These are phyloP conservation scores for Linum lewisii DNA, from an alignment of 345 rosid genomes.

Conservation along the genomic window DNA sequence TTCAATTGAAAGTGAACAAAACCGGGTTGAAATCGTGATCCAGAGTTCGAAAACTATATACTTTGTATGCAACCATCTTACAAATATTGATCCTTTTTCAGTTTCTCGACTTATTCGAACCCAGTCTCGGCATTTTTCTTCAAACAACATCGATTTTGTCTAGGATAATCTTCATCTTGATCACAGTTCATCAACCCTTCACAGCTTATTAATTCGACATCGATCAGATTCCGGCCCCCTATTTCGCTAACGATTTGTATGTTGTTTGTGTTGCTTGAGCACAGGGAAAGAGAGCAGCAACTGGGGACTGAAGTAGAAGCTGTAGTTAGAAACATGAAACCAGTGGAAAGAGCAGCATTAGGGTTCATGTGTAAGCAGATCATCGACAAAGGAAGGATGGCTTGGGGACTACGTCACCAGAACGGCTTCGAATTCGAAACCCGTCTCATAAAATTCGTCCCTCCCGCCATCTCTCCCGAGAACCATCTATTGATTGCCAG, in stretches of 20 bases:
- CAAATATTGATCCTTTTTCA: no score
- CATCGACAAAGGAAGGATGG: slow-evolving; percentile 69
- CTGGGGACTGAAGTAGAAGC: slow-evolving; percentile 40
- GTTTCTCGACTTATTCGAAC: no score
- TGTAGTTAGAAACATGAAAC: slow-evolving; percentile 50
- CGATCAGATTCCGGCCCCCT: not conserved
- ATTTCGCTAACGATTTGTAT: not conserved
- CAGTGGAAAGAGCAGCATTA: slow-evolving; percentile 55
- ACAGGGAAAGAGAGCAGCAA: slow-evolving; percentile 33
- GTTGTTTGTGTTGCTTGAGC: not conserved
- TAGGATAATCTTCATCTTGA: no score
- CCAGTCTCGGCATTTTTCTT: no score
- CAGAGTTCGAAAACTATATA: no score
- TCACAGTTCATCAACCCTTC: no score
- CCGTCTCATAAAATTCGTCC: slow-evolving; percentile 62
- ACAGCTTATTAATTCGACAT: no score
- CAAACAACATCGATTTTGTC: no score
- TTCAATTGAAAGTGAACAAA: no score
- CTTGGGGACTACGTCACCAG: no score
- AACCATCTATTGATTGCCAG: slow-evolving; percentile 62
- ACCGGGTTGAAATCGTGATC: no score
- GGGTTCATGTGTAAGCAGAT: slow-evolving; percentile 90
- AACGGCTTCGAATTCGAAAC: slow-evolving; percentile 35
- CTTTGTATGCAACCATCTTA: no score
- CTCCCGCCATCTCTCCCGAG: slow-evolving; percentile 67